These are phyloP conservation scores for Phytophthora crassamura DNA, from an alignment of 352 stramenopile species.

Conservation along the genomic window DNA sequence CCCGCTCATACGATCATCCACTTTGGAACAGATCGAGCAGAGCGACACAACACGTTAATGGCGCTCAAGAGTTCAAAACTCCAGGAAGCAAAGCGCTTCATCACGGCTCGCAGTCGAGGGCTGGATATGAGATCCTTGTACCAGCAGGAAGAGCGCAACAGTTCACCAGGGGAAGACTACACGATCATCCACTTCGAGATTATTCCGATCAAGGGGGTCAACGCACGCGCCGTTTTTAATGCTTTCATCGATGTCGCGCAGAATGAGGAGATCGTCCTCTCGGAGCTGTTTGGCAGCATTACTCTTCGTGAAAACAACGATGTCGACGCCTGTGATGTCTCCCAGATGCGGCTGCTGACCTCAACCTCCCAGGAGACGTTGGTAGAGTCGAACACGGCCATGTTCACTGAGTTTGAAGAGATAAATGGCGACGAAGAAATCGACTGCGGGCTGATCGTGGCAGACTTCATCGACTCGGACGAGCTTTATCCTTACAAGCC, in stretches of 20 bases:
- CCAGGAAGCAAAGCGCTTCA: slow-evolving; percentile 36
- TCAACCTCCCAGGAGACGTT: slow-evolving; percentile 25
- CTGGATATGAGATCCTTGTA: slow-evolving; percentile 28
- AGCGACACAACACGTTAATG: slow-evolving; percentile 35
- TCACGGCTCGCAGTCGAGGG: slow-evolving; percentile 30
- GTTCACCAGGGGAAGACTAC: slow-evolving; percentile 31
- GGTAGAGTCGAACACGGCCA: slow-evolving; percentile 31
- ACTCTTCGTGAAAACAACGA: slow-evolving; percentile 61
- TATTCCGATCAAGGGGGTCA: slow-evolving; percentile 29
- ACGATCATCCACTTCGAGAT: slow-evolving; percentile 47
- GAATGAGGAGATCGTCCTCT: slow-evolving; percentile 66
- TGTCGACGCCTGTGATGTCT: slow-evolving; percentile 38
- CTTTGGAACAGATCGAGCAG: slow-evolving; percentile 28
- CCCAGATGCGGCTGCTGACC: slow-evolving; percentile 52
- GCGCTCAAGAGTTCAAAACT: slow-evolving; percentile 38
- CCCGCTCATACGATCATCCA: slow-evolving; percentile 28
- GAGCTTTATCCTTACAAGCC: slow-evolving; percentile 50
- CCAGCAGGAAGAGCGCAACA: slow-evolving; percentile 38
- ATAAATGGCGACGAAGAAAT: background rate
- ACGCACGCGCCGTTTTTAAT: slow-evolving; percentile 41
- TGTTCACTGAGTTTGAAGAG: slow-evolving; percentile 32
- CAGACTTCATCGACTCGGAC: slow-evolving; percentile 49
- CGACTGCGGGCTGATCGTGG: slow-evolving; percentile 22
- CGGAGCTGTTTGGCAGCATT: slow-evolving; percentile 54
- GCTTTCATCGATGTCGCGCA: slow-evolving; percentile 49